Base-by-base conservation (phyloP, 148 eudicot species). In the Cornus kousa region DNA sequence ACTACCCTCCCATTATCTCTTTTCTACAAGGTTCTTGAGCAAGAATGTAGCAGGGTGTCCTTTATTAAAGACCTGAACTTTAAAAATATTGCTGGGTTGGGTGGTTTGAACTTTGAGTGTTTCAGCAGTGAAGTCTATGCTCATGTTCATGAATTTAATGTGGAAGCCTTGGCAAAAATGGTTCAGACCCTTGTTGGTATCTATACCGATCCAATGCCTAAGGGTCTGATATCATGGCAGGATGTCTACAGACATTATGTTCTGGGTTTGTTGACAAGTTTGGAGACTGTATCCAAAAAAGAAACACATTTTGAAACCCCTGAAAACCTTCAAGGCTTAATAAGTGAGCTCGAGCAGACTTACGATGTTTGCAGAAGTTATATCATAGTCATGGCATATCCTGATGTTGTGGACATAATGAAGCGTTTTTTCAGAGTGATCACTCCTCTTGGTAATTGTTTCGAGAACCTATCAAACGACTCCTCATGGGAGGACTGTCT, bases 101-200 rank as follows among this genome's bases (percentile, higher is more conserved):
- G 79, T 82, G 86, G 83, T 68, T 82, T 94, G 78, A 91, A 94
- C 84, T 80, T 77, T 60, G 74, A 80, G 80, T 82, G 87, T 79
- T 85, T 97, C 81, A 90, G 80, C 73, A 76, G 74, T 70, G 99
- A 94, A 88, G 85, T 97, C 67, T 86, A 78, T 83, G 80, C 87
- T 74, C 95, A 97, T 75, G 82, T 92, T 68, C 82, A 90, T 87
- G 97, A 92, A 83, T 71, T 50, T 43, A 94, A 79, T 71, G 97
- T 97, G 53, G 99, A 92, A 89, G 93, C 93, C 75, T 74, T 97
- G 82, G 98, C 94, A 68, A 81, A 87, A 74, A 86, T 91, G 97
- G 95, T 97, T 77, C 80, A 90, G 84, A 80, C 82, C 24, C 98
- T 97, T 70, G 74, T 74, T 32, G 75, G 81, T 73, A 66, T 87